Percentiles rank a stretch among this genome's conserved stretches.
Conservation (phyloP, 345 rosid genomes). For the Populus nigra region DNA sequence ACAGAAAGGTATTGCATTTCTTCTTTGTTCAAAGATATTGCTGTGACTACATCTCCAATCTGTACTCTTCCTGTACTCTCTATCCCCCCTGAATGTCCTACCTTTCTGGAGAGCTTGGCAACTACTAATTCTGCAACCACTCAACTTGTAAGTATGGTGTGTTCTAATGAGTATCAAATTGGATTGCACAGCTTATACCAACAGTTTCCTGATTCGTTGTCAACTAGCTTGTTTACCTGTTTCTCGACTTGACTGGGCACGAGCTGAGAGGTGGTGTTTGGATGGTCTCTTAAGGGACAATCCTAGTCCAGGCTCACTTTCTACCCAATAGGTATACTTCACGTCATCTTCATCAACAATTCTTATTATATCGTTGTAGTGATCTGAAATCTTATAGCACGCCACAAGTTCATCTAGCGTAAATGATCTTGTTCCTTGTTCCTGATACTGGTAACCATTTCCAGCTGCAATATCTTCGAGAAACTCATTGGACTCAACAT, state of each 20-base stretch:
- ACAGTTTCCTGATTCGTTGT: neutral
- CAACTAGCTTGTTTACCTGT: constrained; percentile 22
- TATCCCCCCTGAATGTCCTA: constrained; percentile 24
- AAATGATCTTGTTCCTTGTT: constrained; percentile 23
- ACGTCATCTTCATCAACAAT: constrained; percentile 15
- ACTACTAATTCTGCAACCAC: constrained; percentile 29
- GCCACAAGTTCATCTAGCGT: constrained; percentile 28
- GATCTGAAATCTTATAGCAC: constrained; percentile 30
- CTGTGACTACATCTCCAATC: constrained; percentile 32
- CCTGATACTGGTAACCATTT: constrained; percentile 25
- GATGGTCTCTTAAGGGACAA: constrained; percentile 23
- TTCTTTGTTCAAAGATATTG: constrained; percentile 28
- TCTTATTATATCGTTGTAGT: constrained; percentile 35
- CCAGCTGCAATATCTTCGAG: constrained; percentile 32
- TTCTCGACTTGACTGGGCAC: constrained; percentile 18
- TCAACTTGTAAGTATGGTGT: neutral
- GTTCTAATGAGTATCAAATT: neutral
- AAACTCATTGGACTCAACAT: constrained; percentile 30
- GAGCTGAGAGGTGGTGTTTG: constrained; percentile 14
- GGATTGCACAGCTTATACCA: neutral
- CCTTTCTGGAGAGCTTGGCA: constrained; percentile 25
- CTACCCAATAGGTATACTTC: constrained; percentile 33
- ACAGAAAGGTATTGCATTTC: constrained; percentile 31
- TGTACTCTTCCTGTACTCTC: constrained; percentile 32
- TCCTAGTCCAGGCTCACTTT: constrained; percentile 34